Evolutionary conservation across 805 yeast species (phyloP).

Genomic region (Saturnispora bothae): DNA sequence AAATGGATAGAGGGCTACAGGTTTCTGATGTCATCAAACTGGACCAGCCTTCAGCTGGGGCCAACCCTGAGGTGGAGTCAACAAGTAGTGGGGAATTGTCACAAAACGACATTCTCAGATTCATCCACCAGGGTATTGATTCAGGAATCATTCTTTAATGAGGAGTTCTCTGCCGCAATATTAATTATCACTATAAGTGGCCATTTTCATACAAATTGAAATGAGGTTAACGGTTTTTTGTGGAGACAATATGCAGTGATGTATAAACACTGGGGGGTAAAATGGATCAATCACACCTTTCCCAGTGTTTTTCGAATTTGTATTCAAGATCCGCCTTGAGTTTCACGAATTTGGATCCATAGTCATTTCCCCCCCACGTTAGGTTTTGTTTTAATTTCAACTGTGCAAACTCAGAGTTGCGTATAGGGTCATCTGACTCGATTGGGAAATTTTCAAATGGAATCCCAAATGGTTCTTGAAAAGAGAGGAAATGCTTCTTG

Average conservation of each 20-base stretch:
- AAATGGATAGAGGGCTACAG: conserved; percentile 26
- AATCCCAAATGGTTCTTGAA: conserved; percentile 56
- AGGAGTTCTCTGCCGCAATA: not conserved
- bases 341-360: conserved; percentile 1
- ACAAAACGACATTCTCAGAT: conserved; percentile 32
- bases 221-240: no score
- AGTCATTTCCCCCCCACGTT: conserved; percentile 26
- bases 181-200: not conserved
- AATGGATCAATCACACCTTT: no score
- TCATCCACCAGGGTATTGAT: conserved; percentile 36
- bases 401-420: conserved; percentile 27
- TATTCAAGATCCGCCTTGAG: conserved; percentile 1
- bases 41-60: not conserved
- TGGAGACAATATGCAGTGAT: no score
- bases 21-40: conserved; percentile 14
- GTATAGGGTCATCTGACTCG: conserved; percentile 29
- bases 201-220: not conserved
- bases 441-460: conserved; percentile 40
- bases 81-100: conserved; percentile 17
- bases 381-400: conserved; percentile 24
- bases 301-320: conserved; percentile 1
- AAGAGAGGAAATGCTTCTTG: conserved; percentile 60
- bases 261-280: no score
- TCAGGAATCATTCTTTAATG: conserved; percentile 9
- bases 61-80: not conserved